Conservation (phyloP, 2,329 filamentous ascomycete genomes). For the Nothomitra cinnamomea region DNA sequence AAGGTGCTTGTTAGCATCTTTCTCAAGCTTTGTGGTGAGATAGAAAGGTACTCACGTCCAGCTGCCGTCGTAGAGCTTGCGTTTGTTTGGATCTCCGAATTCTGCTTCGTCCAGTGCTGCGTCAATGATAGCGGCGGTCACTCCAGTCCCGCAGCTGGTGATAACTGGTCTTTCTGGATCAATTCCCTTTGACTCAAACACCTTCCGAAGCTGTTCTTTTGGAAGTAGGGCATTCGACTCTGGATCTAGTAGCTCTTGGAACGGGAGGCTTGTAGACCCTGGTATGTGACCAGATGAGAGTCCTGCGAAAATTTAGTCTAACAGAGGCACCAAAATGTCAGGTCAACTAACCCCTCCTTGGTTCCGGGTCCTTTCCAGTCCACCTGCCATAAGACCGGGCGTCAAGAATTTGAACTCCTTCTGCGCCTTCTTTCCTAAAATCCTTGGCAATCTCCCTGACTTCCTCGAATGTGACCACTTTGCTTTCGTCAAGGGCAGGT, state of each 20-base stretch:
- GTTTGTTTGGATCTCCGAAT: slow-evolving; percentile 47
- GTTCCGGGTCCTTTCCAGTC: slow-evolving; percentile 69
- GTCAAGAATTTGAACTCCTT: slow-evolving; percentile 78
- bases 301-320: slow-evolving; percentile 13
- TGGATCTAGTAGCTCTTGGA: slow-evolving; percentile 64
- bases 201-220: slow-evolving; percentile 48
- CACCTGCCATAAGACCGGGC: slow-evolving; percentile 68
- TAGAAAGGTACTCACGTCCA: slow-evolving; percentile 64
- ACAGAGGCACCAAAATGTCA: slow-evolving; percentile 1
- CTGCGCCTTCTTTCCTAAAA: slow-evolving; percentile 63
- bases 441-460: slow-evolving; percentile 62
- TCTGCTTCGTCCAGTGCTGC: slow-evolving; percentile 67
- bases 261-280: slow-evolving; percentile 66
- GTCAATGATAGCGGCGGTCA: slow-evolving; percentile 83
- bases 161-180: slow-evolving; percentile 69
- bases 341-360: slow-evolving; percentile 45
- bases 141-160: slow-evolving; percentile 79
- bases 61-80: slow-evolving; percentile 83
- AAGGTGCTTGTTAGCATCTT: slow-evolving; percentile 8
- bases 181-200: slow-evolving; percentile 68
- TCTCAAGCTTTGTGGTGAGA: not conserved
- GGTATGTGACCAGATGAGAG: slow-evolving; percentile 86
- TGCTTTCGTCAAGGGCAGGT: slow-evolving; percentile 40
- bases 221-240: slow-evolving; percentile 66
- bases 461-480: slow-evolving; percentile 67